phyloP scores from a whole-genome alignment of 805 yeast species.

The Starmerella gropengiesseri region DNA sequence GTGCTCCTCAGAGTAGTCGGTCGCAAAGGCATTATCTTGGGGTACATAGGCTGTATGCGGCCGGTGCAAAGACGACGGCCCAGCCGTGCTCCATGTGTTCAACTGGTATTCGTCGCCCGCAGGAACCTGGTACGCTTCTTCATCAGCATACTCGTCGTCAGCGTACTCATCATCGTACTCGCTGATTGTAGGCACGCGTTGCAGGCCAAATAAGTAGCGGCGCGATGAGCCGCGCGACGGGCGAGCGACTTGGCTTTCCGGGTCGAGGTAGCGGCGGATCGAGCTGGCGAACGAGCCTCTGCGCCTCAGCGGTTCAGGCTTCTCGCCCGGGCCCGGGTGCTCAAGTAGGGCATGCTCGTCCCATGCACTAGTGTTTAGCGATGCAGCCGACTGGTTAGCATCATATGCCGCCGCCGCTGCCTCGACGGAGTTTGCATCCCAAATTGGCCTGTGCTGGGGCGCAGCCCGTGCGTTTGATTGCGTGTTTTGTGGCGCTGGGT shows the following conservation, averaged over 20 bases:
- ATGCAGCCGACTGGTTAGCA: background rate
- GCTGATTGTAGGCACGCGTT: slow-evolving; percentile 6
- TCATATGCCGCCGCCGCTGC: slow-evolving; percentile 5
- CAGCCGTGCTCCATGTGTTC: slow-evolving; percentile 25
- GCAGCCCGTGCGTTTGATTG: background rate
- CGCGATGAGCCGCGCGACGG: slow-evolving; percentile 10
- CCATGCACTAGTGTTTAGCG: slow-evolving; percentile 1
- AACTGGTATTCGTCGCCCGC: slow-evolving; percentile 32
- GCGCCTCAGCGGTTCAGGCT: slow-evolving; percentile 5
- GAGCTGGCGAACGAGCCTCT: slow-evolving; percentile 14
- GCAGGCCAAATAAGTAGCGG: slow-evolving; percentile 14
- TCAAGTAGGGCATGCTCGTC: background rate
- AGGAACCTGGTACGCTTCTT: slow-evolving; percentile 30
- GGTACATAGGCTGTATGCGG: background rate
- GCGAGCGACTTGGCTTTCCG: slow-evolving; percentile 10
- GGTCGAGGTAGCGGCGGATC: slow-evolving; percentile 11
- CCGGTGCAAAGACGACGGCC: background rate
- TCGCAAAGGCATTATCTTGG: slow-evolving; percentile 14
- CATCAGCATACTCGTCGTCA: slow-evolving; percentile 21
- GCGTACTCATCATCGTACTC: slow-evolving; percentile 23
- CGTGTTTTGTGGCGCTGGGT: background rate
- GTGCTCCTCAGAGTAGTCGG: slow-evolving; percentile 18
- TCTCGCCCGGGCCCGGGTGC: background rate
- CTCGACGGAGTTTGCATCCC: slow-evolving; percentile 16
- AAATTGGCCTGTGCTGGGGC: slow-evolving; percentile 6